Percentiles rank a stretch among this genome's conserved stretches.
Conservation (phyloP, 2,329 filamentous ascomycete genomes). For the Harringtonia aguacate region DNA sequence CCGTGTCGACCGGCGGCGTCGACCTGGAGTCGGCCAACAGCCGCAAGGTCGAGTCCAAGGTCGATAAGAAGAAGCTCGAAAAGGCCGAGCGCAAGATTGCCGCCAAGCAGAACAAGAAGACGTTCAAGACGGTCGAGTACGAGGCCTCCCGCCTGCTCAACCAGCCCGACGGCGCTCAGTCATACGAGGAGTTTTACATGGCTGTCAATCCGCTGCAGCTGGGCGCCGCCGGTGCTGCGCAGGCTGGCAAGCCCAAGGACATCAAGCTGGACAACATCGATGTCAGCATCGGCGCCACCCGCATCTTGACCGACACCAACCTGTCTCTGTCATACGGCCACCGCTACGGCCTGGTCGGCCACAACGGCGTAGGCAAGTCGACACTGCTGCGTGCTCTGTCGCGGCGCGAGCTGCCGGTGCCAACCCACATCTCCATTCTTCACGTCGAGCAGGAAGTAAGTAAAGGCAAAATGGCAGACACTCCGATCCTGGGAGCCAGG, state of each 20-base stretch:
- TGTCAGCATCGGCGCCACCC: constrained; percentile 77
- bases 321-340: constrained; percentile 85
- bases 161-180: constrained; percentile 71
- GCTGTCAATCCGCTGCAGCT: constrained; percentile 93
- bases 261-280: constrained; percentile 97
- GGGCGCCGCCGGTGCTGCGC: constrained; percentile 54
- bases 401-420: constrained; percentile 86
- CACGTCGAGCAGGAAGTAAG: constrained; percentile 93
- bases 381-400: constrained; percentile 89
- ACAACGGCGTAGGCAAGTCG: constrained; percentile 98
- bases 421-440: constrained; percentile 95
- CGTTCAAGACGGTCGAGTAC: constrained; percentile 96
- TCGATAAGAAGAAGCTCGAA: constrained; percentile 97
- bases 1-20: constrained; percentile 71
- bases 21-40: constrained; percentile 90
- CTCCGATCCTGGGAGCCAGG: too few relatives aligned
- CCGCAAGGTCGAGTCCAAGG: constrained; percentile 92
- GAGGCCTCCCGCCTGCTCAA: constrained; percentile 86
- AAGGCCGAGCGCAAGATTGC: constrained; percentile 97
- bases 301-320: constrained; percentile 84
- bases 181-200: constrained; percentile 99
- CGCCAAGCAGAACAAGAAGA: constrained; percentile 96
- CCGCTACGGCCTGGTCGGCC: constrained; percentile 92
- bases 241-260: constrained; percentile 88
- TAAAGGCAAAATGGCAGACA: neutral